Percentiles rank a stretch among this genome's conserved stretches.
These are phyloP conservation scores for Helianthus annuus DNA, from an alignment of 129 eudicot genomes.

Conservation along the genomic window DNA sequence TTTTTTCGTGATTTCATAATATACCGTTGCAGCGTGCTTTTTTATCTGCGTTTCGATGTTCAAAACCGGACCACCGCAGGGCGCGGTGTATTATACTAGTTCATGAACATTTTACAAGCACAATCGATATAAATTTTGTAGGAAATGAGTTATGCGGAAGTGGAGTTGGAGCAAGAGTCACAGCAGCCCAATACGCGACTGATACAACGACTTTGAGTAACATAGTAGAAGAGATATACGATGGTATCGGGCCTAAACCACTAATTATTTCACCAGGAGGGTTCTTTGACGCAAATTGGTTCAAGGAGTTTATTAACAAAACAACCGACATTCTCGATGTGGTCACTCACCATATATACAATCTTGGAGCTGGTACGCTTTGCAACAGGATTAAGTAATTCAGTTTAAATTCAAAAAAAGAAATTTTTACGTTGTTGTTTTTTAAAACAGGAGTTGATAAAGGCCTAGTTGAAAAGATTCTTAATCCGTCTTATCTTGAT, in stretches of 20 bases:
- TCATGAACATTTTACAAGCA: neutral
- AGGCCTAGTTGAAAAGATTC: neutral
- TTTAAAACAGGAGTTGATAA: constrained; percentile 12
- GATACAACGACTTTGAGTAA: neutral
- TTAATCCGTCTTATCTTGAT: constrained; percentile 11
- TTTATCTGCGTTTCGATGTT: too few species aligned
- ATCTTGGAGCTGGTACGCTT: constrained; percentile 12
- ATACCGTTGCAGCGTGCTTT: too few species aligned
- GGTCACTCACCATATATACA: constrained; percentile 20
- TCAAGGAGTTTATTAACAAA: constrained; percentile 12
- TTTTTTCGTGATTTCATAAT: too few species aligned
- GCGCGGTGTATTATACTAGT: too few species aligned
- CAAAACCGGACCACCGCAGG: too few species aligned
- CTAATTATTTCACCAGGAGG: constrained; percentile 16
- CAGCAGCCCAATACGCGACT: constrained; percentile 6
- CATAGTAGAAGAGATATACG: neutral
- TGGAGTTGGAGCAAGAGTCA: constrained; percentile 21
- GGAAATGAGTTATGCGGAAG: constrained; percentile 11
- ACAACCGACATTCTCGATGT: constrained; percentile 8
- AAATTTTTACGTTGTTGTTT: constrained; percentile 1
- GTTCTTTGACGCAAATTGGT: constrained; percentile 17
- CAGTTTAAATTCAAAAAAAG: neutral
- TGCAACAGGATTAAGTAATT: neutral
- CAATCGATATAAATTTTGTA: neutral
- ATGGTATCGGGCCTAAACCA: neutral